Base-by-base conservation (phyloP, 495 filamentous ascomycete genomes). In the Xanthoparmelia taractica region DNA sequence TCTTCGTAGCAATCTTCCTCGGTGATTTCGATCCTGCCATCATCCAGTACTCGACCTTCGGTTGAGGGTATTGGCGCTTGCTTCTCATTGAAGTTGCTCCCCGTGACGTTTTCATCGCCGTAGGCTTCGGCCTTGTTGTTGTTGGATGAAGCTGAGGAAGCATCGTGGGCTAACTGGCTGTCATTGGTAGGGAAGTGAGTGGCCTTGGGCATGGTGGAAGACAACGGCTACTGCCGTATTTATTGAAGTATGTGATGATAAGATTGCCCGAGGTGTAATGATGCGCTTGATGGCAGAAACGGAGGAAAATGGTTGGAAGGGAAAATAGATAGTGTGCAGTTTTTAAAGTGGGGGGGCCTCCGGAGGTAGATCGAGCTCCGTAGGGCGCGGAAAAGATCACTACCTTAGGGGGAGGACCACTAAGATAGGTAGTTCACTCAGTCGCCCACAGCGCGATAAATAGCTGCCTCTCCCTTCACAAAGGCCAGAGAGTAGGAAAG, bases 1-100 rank as follows among this genome's bases (percentile, higher is more conserved):
- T 80, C 67, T 57, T 83, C 78, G 63, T 82, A 83, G 70, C 81
- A 83, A 58, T 85, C 82, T 29, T 79, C 76, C 70, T 85, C 82
- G 8, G 75, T 79, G 64, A 86, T 71, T 64, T 76, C 76, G 61
- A 80, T 63, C 36, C 78, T 77, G 20, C 65, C 72, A 55, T 65
- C 59, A 7, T 33, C 43, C 6, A 34, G 29, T 52, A 25, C 59
- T 13, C 20, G 29, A 34, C 59, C 61, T 0, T 52, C 10, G 18
- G 47, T 45, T 13, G 55, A 27, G 2, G 55, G 31, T 2, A 27
- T 45, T 48, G 54, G 55, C 0, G 20, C 41, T 50, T 63, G 37
- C 50, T 61, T 50, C 37, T 58, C 55, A n/a, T 63, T 41, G 20
- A 58, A 0, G 55, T 57, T 50, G 15, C 34, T 15, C 27, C 33